A percentile compares a stretch with the other conserved stretches of the same genome.
These are phyloP conservation scores for Teratosphaeria pseudoeucalypti DNA, from an alignment of 2,329 filamentous ascomycete species.

Conservation along the genomic window DNA sequence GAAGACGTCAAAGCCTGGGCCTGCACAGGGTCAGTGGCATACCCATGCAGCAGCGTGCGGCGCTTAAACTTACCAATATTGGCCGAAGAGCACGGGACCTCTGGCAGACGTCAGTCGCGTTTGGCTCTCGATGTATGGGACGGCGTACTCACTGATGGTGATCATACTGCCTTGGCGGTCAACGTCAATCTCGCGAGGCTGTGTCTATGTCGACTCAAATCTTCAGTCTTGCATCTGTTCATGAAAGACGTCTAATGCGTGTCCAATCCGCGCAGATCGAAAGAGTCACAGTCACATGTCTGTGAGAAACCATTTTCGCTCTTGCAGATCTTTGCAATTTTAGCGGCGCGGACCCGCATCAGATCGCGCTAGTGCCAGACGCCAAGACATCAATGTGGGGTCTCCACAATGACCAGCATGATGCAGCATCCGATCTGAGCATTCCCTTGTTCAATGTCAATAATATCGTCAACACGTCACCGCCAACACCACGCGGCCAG, in stretches of 20 bases:
- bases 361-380: background rate
- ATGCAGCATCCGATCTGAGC: too few species aligned
- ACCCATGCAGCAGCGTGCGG: background rate
- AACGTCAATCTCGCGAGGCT: background rate
- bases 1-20: slow-evolving; percentile 95
- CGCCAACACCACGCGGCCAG: too few species aligned
- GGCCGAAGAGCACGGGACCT: slow-evolving; percentile 84
- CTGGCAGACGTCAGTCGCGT: slow-evolving; percentile 6
- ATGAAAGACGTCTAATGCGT: background rate
- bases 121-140: background rate
- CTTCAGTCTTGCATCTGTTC: background rate
- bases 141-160: slow-evolving; percentile 1
- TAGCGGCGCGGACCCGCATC: background rate
- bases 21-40: slow-evolving; percentile 10
- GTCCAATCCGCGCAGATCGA: background rate
- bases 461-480: too few species aligned
- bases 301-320: background rate
- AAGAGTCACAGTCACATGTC: background rate
- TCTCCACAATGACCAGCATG: background rate
- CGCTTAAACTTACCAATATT: slow-evolving; percentile 58
- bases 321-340: background rate
- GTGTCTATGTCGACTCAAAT: too few species aligned
- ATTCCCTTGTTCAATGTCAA: too few species aligned
- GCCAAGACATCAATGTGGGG: background rate
- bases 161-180: background rate